These are phyloP conservation scores for Solanum chmielewskii DNA, from an alignment of 257 asterid species.

Conservation along the genomic window DNA sequence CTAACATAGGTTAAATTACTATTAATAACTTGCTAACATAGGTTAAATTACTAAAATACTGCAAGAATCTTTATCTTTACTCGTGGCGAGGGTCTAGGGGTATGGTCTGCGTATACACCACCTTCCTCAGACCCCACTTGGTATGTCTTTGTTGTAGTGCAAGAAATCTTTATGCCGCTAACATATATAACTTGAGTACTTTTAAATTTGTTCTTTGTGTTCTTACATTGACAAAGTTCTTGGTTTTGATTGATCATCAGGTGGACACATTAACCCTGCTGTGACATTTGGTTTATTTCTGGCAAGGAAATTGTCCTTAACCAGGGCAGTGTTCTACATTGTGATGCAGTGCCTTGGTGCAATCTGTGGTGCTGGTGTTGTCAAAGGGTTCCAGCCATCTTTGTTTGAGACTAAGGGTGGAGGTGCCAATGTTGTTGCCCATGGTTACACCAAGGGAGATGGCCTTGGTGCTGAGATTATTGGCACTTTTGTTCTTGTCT, in stretches of 20 bases:
- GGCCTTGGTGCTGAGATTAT: conserved; percentile 80
- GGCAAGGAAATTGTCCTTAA: conserved; percentile 65
- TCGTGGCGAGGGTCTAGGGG: not conserved
- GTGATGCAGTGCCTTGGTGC: conserved; percentile 84
- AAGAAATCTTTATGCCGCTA: not conserved
- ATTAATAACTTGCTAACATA: not conserved
- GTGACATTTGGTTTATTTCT: conserved; percentile 75
- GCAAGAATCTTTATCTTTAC: not conserved
- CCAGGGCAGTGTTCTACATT: conserved; percentile 57
- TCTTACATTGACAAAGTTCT: not conserved
- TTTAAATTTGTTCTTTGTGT: not conserved
- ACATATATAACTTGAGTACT: not conserved
- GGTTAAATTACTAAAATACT: not conserved
- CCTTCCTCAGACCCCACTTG: not conserved
- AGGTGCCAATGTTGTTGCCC: conserved; percentile 52
- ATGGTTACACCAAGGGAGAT: conserved; percentile 63
- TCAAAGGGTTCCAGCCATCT: conserved; percentile 60
- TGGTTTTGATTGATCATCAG: conserved; percentile 14
- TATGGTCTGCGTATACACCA: not conserved
- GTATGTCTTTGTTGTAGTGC: not conserved
- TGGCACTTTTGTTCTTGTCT: conserved; percentile 69
- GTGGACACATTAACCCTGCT: conserved; percentile 85
- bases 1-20: not conserved
- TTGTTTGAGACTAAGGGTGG: conserved; percentile 39
- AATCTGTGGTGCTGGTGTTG: conserved; percentile 75